Conservation (phyloP, 129 eudicot genomes). For the Flaveria trinervia region DNA sequence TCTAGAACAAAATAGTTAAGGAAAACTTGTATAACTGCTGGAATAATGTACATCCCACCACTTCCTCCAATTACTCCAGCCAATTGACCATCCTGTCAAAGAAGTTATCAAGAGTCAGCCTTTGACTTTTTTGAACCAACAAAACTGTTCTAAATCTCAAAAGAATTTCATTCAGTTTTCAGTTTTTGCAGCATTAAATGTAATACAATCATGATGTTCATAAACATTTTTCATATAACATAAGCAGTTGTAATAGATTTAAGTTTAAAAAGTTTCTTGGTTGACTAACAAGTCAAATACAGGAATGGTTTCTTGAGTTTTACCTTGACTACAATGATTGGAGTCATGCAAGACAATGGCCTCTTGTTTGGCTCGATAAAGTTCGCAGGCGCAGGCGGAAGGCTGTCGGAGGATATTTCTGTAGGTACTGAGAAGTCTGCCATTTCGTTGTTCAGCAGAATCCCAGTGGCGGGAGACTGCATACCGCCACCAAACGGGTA, state of each 20-base stretch:
- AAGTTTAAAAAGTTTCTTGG: neutral
- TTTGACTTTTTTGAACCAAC: neutral
- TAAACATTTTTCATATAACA: neutral
- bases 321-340: slow-evolving; percentile 81
- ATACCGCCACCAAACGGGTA: slow-evolving; percentile 75
- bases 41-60: slow-evolving; percentile 81
- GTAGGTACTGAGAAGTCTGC: slow-evolving; percentile 75
- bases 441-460: slow-evolving; percentile 75
- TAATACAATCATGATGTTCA: neutral
- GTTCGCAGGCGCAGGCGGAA: slow-evolving; percentile 88
- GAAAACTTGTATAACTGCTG: slow-evolving; percentile 83
- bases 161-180: neutral
- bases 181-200: neutral
- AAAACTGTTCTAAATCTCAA: neutral
- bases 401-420: slow-evolving; percentile 56
- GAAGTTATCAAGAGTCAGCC: neutral
- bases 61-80: slow-evolving; percentile 99
- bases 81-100: slow-evolving; percentile 67
- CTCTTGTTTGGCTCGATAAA: slow-evolving; percentile 80
- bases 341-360: slow-evolving; percentile 92
- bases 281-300: slow-evolving; percentile 12
- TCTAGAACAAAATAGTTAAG: slow-evolving; percentile 86
- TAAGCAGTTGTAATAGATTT: neutral
- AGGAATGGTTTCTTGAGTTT: too few species aligned
- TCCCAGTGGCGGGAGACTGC: slow-evolving; percentile 81